These are phyloP conservation scores for Fusarium sp. DNA, from an alignment of 2,329 filamentous ascomycete genomes.

Conservation along the genomic window DNA sequence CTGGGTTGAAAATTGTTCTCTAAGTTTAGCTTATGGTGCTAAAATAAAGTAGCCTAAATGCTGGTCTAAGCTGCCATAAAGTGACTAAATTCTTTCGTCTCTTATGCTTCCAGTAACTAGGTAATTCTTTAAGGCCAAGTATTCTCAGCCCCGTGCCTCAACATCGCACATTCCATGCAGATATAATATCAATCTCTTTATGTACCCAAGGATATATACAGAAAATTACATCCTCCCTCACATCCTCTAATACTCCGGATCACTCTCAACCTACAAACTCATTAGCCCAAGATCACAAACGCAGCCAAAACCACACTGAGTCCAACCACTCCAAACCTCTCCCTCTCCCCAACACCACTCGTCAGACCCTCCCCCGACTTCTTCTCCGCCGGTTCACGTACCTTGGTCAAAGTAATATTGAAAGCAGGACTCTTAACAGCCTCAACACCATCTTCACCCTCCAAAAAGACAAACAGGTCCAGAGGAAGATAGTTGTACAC, in stretches of 20 bases:
- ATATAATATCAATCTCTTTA: accelerated
- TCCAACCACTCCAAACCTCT: slow-evolving; percentile 3
- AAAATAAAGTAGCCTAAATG: too few species aligned
- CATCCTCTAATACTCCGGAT: background rate
- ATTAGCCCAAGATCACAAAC: slow-evolving; percentile 36
- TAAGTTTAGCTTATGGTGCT: too few species aligned
- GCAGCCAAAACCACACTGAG: background rate
- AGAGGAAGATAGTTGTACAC: slow-evolving; percentile 49
- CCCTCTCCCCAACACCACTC: slow-evolving; percentile 7
- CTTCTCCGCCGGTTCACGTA: slow-evolving; percentile 38
- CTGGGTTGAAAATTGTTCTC: too few species aligned
- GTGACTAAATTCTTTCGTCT: too few species aligned
- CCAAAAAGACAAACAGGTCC: slow-evolving; percentile 47
- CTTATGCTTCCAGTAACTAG: too few species aligned
- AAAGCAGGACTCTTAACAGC: slow-evolving; percentile 43
- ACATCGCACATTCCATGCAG: too few species aligned
- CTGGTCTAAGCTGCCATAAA: too few species aligned
- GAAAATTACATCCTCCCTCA: background rate
- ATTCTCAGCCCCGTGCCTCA: too few species aligned
- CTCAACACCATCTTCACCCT: slow-evolving; percentile 24
- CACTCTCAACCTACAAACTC: slow-evolving; percentile 11
- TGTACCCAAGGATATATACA: background rate
- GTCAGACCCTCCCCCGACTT: background rate
- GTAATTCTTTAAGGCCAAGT: too few species aligned
- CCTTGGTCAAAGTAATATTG: slow-evolving; percentile 45